phyloP scores from a whole-genome alignment of 441 rosid species.

The Raphanus hybrid region DNA sequence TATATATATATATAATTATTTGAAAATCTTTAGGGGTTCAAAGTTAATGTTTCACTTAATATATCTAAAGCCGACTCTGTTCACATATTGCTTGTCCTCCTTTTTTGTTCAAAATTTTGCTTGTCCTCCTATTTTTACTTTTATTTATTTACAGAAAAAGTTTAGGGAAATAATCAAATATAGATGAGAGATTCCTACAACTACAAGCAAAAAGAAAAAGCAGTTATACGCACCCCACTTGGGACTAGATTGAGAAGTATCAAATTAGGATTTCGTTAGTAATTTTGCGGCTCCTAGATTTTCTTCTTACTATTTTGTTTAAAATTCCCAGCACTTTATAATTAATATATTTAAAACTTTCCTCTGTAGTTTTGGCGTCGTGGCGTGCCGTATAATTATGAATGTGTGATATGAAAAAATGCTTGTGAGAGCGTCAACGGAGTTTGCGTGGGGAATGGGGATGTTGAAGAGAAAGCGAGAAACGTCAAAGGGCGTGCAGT shows the following conservation, averaged over 20 bases:
- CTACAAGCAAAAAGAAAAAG: slow-evolving; percentile 36
- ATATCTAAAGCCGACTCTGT: too few relatives aligned
- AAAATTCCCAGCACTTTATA: neutral
- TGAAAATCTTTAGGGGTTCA: too few relatives aligned
- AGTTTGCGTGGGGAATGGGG: slow-evolving; percentile 95
- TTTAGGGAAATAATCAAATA: neutral
- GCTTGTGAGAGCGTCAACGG: slow-evolving; percentile 64
- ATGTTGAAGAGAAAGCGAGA: slow-evolving; percentile 64
- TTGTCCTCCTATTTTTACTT: too few relatives aligned
- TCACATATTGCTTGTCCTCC: too few relatives aligned
- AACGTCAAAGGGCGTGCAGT: slow-evolving; percentile 80
- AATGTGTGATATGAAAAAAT: neutral
- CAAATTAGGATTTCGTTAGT: slow-evolving; percentile 49
- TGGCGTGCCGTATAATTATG: slow-evolving; percentile 19
- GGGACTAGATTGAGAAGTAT: slow-evolving; percentile 21
- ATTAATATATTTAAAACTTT: neutral
- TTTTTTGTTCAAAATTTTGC: too few relatives aligned
- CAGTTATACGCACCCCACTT: slow-evolving; percentile 39
- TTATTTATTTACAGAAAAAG: neutral
- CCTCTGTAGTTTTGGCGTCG: slow-evolving; percentile 18
- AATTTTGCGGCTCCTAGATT: slow-evolving; percentile 63
- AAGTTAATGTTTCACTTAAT: too few relatives aligned
- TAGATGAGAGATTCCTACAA: slow-evolving; percentile 37
- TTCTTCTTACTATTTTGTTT: neutral
- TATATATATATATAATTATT: too few relatives aligned